A percentile compares a stretch with the other conserved stretches of the same genome.
These are phyloP conservation scores for Simmondsia chinensis DNA, from an alignment of 148 eudicot genomes.

Conservation along the genomic window DNA sequence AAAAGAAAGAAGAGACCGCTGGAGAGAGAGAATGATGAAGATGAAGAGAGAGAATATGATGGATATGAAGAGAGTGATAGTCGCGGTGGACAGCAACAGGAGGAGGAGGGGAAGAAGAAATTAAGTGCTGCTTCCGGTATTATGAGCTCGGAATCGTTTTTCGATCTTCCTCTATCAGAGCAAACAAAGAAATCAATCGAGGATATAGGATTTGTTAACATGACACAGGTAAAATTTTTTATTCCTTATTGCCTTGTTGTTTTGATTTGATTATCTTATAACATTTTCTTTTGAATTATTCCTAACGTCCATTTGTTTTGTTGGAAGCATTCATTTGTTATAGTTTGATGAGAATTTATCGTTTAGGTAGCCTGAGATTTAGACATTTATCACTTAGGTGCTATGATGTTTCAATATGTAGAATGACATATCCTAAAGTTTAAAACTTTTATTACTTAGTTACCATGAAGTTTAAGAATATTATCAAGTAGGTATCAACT, in stretches of 20 bases:
- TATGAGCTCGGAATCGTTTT: slow-evolving; percentile 59
- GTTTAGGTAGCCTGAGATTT: too few species aligned
- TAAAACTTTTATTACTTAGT: too few species aligned
- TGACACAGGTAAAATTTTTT: slow-evolving; percentile 60
- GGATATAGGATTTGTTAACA: slow-evolving; percentile 42
- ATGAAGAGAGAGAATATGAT: background rate
- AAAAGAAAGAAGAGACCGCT: slow-evolving; percentile 9
- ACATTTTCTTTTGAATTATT: background rate
- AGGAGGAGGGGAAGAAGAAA: slow-evolving; percentile 13
- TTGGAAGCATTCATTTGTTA: too few species aligned
- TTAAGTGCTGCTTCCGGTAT: slow-evolving; percentile 44
- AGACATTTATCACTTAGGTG: too few species aligned
- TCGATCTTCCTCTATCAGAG: slow-evolving; percentile 41
- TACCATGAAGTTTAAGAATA: too few species aligned
- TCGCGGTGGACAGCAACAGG: background rate
- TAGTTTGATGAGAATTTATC: too few species aligned
- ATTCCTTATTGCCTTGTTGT: background rate
- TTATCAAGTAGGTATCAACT: too few species aligned
- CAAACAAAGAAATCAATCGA: slow-evolving; percentile 40
- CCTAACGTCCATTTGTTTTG: background rate
- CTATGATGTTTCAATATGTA: too few species aligned
- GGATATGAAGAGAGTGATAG: background rate
- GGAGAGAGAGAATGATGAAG: slow-evolving; percentile 6
- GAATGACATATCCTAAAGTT: too few species aligned
- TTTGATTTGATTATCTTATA: background rate